Base-by-base conservation (phyloP, 768 basidiomycete genomes). In the Galerina marginata region DNA sequence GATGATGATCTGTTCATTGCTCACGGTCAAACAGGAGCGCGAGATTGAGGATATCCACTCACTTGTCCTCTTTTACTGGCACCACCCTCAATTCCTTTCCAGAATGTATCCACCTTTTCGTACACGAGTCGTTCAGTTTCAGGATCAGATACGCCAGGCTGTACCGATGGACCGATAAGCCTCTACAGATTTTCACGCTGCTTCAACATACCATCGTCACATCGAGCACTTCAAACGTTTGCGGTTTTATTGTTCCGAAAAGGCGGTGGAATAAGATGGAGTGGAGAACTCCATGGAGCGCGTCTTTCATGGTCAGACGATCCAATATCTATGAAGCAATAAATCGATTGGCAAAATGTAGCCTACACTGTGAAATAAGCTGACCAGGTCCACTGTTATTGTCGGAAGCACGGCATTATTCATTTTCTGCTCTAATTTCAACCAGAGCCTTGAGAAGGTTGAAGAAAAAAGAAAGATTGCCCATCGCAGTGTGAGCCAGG, bases 181-280 rank as follows among this genome's bases (percentile, higher is more conserved):
- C 9, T 2, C 37, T 6, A 42, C 7, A 38, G 1, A 33, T 44
- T 16, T 44, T 23, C 14, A 11, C 29, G n/a, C 2, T 44, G 1
- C n/a, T 6, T 16, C 10, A 3, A 63, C 86, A 42, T 54, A 92
- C 92, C 87, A 95, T 89, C 1, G 92, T 93, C 20, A 95, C 86
- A 71, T 94, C 92, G 10, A 93, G 80, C 0, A 94, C 87, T 58
- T 94, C 92, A 60, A 90, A 88, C 2, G 82, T 88, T 65, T 84
- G 83, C 0, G 93, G 89, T 65, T 88, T 91, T 44, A 94, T 83
- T 0, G 85, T 87, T 3, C 92, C 93, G 68, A 94, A 92, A 16
- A 93, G 78, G 7, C 92, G 84, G 69, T 95, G 92, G 69, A 95
- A 94, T 14, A 94, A 77, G 49, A 94, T 89, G 0, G 91, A 80